phyloP scores from a whole-genome alignment of 192 early-diverging fungal genomes.

The Umbelopsis vinacea region DNA sequence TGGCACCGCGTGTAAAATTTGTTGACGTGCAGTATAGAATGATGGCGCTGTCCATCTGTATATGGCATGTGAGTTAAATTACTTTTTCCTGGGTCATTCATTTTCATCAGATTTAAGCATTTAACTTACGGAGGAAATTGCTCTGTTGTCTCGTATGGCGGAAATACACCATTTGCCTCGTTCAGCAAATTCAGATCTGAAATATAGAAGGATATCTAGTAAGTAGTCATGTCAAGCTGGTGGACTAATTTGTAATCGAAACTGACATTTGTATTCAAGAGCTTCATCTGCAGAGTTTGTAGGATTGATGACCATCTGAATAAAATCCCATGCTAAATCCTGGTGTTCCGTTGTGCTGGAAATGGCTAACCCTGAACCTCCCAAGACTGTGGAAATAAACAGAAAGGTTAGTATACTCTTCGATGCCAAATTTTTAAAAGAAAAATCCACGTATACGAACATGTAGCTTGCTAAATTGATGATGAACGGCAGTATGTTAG shows the following conservation, averaged over 20 bases:
- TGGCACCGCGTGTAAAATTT: slow-evolving; percentile 17
- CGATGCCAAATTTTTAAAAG: neutral
- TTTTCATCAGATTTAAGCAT: neutral
- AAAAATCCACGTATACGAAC: neutral
- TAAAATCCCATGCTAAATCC: slow-evolving; percentile 26
- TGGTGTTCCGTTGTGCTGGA: slow-evolving; percentile 4
- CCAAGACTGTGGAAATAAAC: neutral
- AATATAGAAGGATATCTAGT: neutral
- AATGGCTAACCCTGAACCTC: slow-evolving; percentile 23
- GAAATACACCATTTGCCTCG: slow-evolving; percentile 9
- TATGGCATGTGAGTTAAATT: too few relatives aligned
- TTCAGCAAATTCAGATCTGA: slow-evolving; percentile 16
- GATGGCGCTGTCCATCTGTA: slow-evolving; percentile 20
- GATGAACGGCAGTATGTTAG: neutral
- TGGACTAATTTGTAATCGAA: too few relatives aligned
- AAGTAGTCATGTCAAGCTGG: too few relatives aligned
- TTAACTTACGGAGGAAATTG: slow-evolving; percentile 11
- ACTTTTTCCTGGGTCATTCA: neutral
- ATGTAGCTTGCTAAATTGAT: neutral
- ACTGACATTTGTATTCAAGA: neutral
- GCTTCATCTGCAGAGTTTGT: neutral
- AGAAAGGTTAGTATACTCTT: neutral
- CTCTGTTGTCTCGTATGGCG: slow-evolving; percentile 22
- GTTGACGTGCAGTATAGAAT: neutral
- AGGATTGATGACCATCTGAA: slow-evolving; percentile 14